phyloP scores from a whole-genome alignment of 352 stramenopile genomes.

The Phytophthora pinifolia region DNA sequence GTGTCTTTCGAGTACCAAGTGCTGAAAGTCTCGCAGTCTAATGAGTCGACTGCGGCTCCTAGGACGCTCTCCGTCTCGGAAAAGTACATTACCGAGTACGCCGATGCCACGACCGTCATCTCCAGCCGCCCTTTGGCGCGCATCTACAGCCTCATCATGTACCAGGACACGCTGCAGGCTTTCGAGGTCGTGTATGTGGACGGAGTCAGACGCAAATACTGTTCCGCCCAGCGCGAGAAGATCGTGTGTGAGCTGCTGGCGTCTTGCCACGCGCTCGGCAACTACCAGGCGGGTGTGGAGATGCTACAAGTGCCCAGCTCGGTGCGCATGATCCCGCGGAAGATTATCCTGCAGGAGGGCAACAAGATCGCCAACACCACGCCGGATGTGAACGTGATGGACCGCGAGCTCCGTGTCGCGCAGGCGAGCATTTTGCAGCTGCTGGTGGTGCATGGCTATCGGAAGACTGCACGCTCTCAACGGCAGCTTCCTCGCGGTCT shows the following conservation, averaged over 20 bases:
- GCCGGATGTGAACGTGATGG: conserved; percentile 51
- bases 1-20: conserved; percentile 77
- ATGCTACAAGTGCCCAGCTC: conserved; percentile 46
- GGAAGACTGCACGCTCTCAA: conserved; percentile 65
- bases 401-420: conserved; percentile 68
- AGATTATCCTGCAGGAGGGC: conserved; percentile 72
- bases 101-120: conserved; percentile 54
- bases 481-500: conserved; percentile 62
- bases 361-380: conserved; percentile 41
- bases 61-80: conserved; percentile 68
- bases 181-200: conserved; percentile 83
- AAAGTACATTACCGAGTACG: conserved; percentile 67
- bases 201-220: conserved; percentile 70
- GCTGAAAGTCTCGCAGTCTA: conserved; percentile 51
- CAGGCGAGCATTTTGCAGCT: conserved; percentile 68
- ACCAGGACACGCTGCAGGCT: conserved; percentile 53
- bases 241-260: conserved; percentile 75
- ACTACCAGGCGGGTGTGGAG: conserved; percentile 65
- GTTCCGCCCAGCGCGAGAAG: conserved; percentile 63
- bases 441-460: conserved; percentile 52
- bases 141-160: conserved; percentile 73
- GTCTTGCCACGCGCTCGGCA: conserved; percentile 75
- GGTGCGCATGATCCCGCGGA: conserved; percentile 72
- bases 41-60: conserved; percentile 32
- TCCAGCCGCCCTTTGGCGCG: conserved; percentile 67